phyloP scores from a whole-genome alignment of 306 rosid species.

The Begonia masoniana region DNA sequence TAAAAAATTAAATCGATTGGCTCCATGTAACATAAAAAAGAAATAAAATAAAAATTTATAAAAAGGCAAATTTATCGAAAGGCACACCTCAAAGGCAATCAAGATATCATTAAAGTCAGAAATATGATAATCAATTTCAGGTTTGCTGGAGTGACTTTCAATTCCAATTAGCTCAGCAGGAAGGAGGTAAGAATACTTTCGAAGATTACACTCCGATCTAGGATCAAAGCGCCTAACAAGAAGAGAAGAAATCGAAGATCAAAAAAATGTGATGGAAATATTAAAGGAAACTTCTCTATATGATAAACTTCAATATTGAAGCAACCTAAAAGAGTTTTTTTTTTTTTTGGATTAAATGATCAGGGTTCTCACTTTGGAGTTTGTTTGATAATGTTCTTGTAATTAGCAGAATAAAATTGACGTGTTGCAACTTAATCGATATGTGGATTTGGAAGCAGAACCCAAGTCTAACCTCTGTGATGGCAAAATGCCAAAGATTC shows the following conservation, averaged over 20 bases:
- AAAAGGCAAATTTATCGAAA: no score
- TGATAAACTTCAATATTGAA: no score
- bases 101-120: conserved; percentile 65
- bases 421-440: no score
- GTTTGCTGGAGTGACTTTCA: conserved; percentile 28
- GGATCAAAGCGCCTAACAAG: conserved; percentile 71
- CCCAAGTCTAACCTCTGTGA: conserved; percentile 51
- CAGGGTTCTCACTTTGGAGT: no score
- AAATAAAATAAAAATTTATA: no score
- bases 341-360: no score
- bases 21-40: no score
- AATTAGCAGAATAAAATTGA: no score
- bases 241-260: neutral
- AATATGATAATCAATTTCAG: conserved; percentile 55
- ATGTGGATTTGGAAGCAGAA: neutral
- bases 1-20: no score
- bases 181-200: conserved; percentile 69
- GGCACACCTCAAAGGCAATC: conserved; percentile 59
- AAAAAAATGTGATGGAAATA: neutral
- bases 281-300: no score
- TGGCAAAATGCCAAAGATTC: conserved; percentile 64
- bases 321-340: no score
- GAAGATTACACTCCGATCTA: conserved; percentile 64
- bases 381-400: no score
- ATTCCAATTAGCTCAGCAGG: conserved; percentile 83